Conservation (phyloP, 306 rosid genomes). For the apple (Malus domestica) region ASM211411v1 NC_041793.1:37737001-37737500, state of each 20-base stretch:
- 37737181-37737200: not conserved
- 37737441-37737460: not conserved
- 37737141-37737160: not conserved
- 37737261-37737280: not conserved
- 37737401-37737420: not conserved
- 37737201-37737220: not conserved
- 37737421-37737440: not conserved
- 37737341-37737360: not conserved
- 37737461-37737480: slow-evolving; percentile 30
- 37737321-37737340: not conserved
- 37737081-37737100: not conserved
- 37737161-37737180: not conserved
- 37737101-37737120: not conserved
- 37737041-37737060: not conserved
- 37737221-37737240: not conserved
- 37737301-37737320: not conserved
- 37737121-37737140: not conserved
- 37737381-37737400: not conserved
- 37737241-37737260: not conserved
- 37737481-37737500: slow-evolving; percentile 12
- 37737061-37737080: no score
- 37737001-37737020: no score
- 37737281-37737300: not conserved
- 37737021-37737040: no score
- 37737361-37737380: not conserved